Evolutionary conservation across 345 rosid genomes (phyloP).

Genomic region (Gossypium thurberi): DNA sequence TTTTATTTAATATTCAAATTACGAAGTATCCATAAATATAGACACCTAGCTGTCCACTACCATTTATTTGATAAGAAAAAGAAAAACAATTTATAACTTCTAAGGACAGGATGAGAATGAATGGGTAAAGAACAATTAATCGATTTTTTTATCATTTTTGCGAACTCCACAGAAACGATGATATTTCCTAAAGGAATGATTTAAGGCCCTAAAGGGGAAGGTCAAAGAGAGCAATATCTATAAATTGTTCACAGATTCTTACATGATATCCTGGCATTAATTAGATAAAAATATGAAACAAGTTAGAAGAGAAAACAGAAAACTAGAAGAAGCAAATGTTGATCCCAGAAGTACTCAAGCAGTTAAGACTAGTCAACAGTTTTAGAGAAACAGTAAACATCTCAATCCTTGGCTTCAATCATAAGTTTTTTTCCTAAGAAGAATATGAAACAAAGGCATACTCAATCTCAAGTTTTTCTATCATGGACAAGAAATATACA

Average conservation of each 20-base stretch:
- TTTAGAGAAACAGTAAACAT: neutral
- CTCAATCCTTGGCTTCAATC: neutral
- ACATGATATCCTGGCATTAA: neutral
- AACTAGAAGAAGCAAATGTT: neutral
- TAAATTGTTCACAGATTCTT: neutral
- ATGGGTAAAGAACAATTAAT: neutral
- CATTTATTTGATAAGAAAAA: neutral
- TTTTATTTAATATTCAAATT: neutral
- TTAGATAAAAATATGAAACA: neutral
- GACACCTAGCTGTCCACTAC: neutral
- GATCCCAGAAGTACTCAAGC: neutral
- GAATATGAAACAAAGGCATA: neutral
- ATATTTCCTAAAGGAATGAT: neutral
- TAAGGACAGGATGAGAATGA: neutral
- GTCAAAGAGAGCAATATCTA: neutral
- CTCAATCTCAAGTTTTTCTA: neutral
- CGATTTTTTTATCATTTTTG: neutral
- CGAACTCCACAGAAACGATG: neutral
- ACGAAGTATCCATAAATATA: neutral
- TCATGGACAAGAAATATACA: neutral
- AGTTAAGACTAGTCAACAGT: neutral
- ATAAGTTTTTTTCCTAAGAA: neutral
- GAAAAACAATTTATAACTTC: neutral
- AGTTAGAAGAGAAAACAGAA: neutral
- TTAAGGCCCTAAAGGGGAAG: neutral